These are phyloP conservation scores for Trichophyton verrucosum DNA, from an alignment of 2,329 filamentous ascomycete species.

Conservation along the genomic window DNA sequence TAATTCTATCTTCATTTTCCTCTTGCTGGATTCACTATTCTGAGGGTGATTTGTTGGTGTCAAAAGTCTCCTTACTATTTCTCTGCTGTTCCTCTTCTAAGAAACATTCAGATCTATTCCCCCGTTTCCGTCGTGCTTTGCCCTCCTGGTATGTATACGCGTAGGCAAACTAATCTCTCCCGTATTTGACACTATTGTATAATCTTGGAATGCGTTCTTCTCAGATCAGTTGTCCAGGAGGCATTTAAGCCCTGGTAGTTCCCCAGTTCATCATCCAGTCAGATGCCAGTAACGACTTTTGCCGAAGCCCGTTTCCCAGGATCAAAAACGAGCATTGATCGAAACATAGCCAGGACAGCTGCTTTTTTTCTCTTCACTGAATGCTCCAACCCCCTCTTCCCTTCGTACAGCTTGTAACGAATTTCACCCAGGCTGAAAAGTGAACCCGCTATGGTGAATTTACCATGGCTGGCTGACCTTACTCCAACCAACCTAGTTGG, in stretches of 20 bases:
- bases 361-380: conserved; percentile 11
- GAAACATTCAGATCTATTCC: not conserved
- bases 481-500: no score
- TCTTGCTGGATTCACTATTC: not conserved
- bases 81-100: not conserved
- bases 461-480: no score
- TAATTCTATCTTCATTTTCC: not conserved
- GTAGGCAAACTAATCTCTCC: not conserved
- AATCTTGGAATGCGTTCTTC: not conserved
- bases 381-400: conserved; percentile 6
- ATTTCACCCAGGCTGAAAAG: no score
- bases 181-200: not conserved
- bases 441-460: no score
- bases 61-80: not conserved
- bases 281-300: conserved; percentile 8
- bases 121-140: no score
- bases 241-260: conserved; percentile 7
- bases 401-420: conserved; percentile 9
- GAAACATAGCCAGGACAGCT: conserved; percentile 11
- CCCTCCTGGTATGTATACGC: not conserved
- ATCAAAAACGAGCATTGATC: conserved; percentile 8
- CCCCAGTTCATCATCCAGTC: conserved; percentile 13
- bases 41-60: not conserved
- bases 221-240: not conserved
- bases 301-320: conserved; percentile 9